Percentiles rank a stretch among this genome's conserved stretches.
These are phyloP conservation scores for Salix caprea DNA, from an alignment of 345 rosid genomes.

Conservation along the genomic window DNA sequence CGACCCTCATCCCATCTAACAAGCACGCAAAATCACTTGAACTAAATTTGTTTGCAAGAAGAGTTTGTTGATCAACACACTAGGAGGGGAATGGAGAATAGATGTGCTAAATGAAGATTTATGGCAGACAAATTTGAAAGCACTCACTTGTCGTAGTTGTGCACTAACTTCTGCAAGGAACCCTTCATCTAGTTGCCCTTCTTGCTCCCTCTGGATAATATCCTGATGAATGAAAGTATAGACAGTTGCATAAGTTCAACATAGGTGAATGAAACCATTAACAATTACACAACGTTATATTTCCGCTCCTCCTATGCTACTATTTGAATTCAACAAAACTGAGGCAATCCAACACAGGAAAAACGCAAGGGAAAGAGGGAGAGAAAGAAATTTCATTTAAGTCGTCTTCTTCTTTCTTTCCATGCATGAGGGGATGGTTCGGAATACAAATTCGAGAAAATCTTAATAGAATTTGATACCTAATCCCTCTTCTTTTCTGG, in stretches of 20 bases:
- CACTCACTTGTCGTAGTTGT: conserved; percentile 74
- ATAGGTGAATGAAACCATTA: background rate
- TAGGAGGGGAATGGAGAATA: background rate
- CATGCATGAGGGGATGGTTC: too few relatives aligned
- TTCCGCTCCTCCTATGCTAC: background rate
- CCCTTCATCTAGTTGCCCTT: conserved; percentile 86
- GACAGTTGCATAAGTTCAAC: background rate
- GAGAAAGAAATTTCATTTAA: too few relatives aligned
- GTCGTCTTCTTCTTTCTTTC: too few relatives aligned
- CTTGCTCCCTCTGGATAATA: conserved; percentile 61
- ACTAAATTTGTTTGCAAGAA: background rate
- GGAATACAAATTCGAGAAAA: too few relatives aligned
- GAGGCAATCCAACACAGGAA: background rate
- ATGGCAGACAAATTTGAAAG: background rate
- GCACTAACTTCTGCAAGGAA: conserved; percentile 90
- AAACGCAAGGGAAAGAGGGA: too few relatives aligned
- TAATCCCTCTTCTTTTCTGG: too few relatives aligned
- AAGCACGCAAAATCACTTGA: background rate
- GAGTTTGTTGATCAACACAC: background rate
- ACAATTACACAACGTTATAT: background rate
- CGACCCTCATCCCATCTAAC: background rate
- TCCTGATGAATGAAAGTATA: conserved; percentile 37
- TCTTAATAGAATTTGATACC: too few relatives aligned
- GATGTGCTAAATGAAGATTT: background rate
- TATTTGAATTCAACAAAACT: background rate